phyloP scores from a whole-genome alignment of 1,284 basidiomycete genomes.

The Leccinum pachyderme region DNA sequence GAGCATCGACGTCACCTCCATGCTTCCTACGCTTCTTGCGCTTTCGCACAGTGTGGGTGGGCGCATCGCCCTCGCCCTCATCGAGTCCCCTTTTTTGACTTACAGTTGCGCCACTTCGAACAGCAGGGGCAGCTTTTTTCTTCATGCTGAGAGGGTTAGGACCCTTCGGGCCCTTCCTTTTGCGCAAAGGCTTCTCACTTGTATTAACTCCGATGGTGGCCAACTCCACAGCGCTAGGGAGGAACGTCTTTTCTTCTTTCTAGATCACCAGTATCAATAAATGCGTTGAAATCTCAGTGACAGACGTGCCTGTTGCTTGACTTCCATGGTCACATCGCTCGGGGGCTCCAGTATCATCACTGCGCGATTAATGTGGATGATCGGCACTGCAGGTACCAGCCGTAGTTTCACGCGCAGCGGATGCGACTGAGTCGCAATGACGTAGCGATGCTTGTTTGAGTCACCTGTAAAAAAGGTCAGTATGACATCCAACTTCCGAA shows the following conservation, averaged over 20 bases:
- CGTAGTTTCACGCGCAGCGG: slow-evolving; percentile 66
- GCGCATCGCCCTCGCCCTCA: slow-evolving; percentile 9
- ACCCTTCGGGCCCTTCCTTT: slow-evolving; percentile 73
- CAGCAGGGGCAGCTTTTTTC: slow-evolving; percentile 63
- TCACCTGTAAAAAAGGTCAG: slow-evolving; percentile 50
- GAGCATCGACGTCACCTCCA: not conserved
- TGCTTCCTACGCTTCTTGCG: slow-evolving; percentile 37
- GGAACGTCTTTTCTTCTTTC: slow-evolving; percentile 57
- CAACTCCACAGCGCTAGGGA: slow-evolving; percentile 46
- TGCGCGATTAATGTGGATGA: slow-evolving; percentile 86
- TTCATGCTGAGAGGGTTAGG: slow-evolving; percentile 93
- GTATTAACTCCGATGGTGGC: slow-evolving; percentile 37
- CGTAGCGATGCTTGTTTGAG: slow-evolving; percentile 90
- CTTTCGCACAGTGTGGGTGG: slow-evolving; percentile 17
- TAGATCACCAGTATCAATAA: slow-evolving; percentile 22
- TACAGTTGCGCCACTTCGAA: not conserved
- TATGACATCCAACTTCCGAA: slow-evolving; percentile 2
- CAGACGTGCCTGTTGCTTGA: slow-evolving; percentile 60
- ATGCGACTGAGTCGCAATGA: slow-evolving; percentile 78
- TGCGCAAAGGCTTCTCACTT: slow-evolving; percentile 47
- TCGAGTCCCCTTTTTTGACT: slow-evolving; percentile 25
- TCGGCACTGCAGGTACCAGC: slow-evolving; percentile 75
- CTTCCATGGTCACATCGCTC: slow-evolving; percentile 68
- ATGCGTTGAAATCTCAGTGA: not conserved
- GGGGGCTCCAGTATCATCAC: slow-evolving; percentile 91